Base-by-base conservation (phyloP, 208 protist genomes). In the Strigomonas galati region DNA sequence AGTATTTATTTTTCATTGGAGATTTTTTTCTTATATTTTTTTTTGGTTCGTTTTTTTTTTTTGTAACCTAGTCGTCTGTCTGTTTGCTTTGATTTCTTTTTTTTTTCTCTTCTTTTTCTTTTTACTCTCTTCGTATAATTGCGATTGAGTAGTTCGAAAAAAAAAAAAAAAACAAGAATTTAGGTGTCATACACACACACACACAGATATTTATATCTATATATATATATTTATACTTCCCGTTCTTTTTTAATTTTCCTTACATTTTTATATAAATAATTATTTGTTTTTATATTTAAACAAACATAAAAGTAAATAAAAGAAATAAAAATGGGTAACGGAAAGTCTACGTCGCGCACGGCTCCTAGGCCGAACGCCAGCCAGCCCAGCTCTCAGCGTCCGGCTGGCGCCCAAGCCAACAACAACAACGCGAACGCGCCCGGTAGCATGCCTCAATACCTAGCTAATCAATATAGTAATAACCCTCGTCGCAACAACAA, bases 401-500 rank as follows among this genome's bases (percentile, higher is more conserved):
- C 62, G 54, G 30, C 40, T 26, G 52, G 62, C 6, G 21, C 14
- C 27, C 10, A 12, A 23, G 37, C 21, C 40, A 69, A 56, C 57
- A 60, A 46, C 30, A 73, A 62, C 48, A 61, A 30, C 53, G 60
- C 30, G 26, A 60, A 54, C 46, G 62, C 80, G 4, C 78, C 81
- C 23, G 57, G 48, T 1, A 72, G 74, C 62, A 93, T 93, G 86
- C 86, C 86, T 6, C 68, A 68, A 40, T 76, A 93, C 62, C 61
- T 93, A 82, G 86, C 83, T 31, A 76, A 61, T 28, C 86, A 93
- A 73, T 90, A 88, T 72, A 75, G 75, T 67, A 83, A 72, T 55
- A 77, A 67, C 62, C 57, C 73, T 15, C 76, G 65, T 54, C 71
- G 61, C 10, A 70, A 66, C 7, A 17, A 32, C 21, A n/a, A n/a